Evolutionary conservation across 2,329 filamentous ascomycete genomes (phyloP).

Genomic region (Fusarium odoratissimum): DNA sequence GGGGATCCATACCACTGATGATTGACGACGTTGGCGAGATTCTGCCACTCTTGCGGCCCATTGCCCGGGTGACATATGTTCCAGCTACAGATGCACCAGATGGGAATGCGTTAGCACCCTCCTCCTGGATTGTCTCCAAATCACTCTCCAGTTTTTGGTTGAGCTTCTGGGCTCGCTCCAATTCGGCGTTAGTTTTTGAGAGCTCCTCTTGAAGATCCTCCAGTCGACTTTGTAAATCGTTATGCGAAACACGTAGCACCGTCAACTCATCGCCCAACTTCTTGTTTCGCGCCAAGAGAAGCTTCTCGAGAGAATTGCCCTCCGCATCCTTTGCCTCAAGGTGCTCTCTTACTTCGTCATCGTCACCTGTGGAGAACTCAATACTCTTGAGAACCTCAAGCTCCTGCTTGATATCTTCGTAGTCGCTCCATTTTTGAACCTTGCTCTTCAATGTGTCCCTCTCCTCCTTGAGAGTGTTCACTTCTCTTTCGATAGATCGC

Average conservation of each 20-base stretch:
- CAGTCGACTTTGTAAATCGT: constrained; percentile 85
- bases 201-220: constrained; percentile 86
- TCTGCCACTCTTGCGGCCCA: constrained; percentile 72
- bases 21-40: constrained; percentile 96
- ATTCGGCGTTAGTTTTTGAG: constrained; percentile 82
- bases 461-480: constrained; percentile 79
- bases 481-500: constrained; percentile 83
- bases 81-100: constrained; percentile 93
- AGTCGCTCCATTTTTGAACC: constrained; percentile 90
- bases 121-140: constrained; percentile 85
- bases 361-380: constrained; percentile 92
- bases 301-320: constrained; percentile 87
- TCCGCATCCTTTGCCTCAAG: constrained; percentile 57
- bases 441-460: constrained; percentile 83
- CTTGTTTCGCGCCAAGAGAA: constrained; percentile 93
- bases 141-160: constrained; percentile 94
- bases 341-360: constrained; percentile 70
- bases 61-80: constrained; percentile 78
- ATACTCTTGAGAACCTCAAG: constrained; percentile 97
- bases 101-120: constrained; percentile 84
- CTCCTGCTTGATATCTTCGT: constrained; percentile 96
- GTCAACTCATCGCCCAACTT: constrained; percentile 95
- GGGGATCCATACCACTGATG: constrained; percentile 93
- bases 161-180: constrained; percentile 85
- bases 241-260: constrained; percentile 90